Base-by-base conservation (phyloP, 306 rosid species). In the Abrus precatorius region DNA sequence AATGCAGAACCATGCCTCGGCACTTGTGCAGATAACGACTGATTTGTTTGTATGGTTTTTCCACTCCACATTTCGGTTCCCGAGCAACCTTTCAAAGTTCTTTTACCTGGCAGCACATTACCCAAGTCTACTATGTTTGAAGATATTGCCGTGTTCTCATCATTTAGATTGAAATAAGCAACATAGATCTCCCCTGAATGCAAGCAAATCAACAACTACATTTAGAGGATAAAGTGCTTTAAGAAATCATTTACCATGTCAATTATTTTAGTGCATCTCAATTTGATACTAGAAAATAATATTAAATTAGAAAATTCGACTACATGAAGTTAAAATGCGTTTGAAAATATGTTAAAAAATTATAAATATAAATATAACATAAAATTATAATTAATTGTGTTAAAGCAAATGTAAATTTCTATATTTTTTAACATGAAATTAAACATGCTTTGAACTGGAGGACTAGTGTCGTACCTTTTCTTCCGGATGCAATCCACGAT, bases 401-500 rank as follows among this genome's bases (percentile, higher is more conserved):
- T 20, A 20, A 20, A 20, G 20, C 20, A 20, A 20, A 20, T 20
- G 20, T 20, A 20, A 20, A 20, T 20, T 20, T 20, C 20, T 20
- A 20, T 20, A 20, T 20, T 20, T 20, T 20, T 20, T 20, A 20
- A 20, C 20, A 20, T 20, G 20, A 20, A 20, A 20, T 0, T 20
- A 0, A 20, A 20, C 20, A 20, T 20, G 20, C 20, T 20, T 20
- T 0, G 20, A 20, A 20, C 20, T 8, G 4, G 29, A 60, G 13
- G 9, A 7, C n/a, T 33, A 53, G 45, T 20, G 49, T 27, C 75
- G 28, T 12, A 89, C 95, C 93, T 64, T 32, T 44, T 66, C 82
- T 82, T 78, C 94, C 93, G 0, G 87, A 79, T 53, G 97, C 96
- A 50, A 91, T 13, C 97, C 97, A 93, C 73, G 94, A 76, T 75